Evolutionary conservation across 108 stramenopile genomes (phyloP), one percentile per base, ranked within the genome.

Genomic region (Hondaea fermentalgiana): DNA sequence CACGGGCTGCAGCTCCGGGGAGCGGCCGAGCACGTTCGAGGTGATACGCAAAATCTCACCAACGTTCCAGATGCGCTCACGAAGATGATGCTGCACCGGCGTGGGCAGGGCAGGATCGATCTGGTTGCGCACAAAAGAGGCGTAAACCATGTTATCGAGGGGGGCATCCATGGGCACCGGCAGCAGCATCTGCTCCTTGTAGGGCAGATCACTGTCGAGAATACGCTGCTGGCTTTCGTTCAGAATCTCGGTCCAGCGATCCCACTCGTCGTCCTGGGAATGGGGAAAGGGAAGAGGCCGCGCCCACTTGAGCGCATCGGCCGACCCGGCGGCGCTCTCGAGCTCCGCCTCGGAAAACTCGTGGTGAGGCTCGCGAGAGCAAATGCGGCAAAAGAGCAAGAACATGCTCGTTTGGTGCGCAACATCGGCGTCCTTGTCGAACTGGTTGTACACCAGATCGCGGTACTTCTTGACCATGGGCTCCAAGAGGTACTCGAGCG

Each of bases 101-200:
- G 76, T 83, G 19, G 76, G 76, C 4, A 83, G 51, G 0, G 76
- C 45, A 14, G 76, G 76, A 23, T 83, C 76, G 51, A 83, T 83
- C 76, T 83, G 76, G 76, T 83, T 83, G 76, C 76, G 76, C 49
- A 83, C 76, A 83, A 83, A 83, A 12, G 76, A 83, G 19, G 76
- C 76, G 4, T 83, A 83, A 16, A 83, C 51, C 49, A 83, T 47
- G 4, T 83, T 83, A 45, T 83, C 76, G 49, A 83, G 51, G 3
- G 76, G 76, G 43, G 44, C 43, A 45, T 83, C 76, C n/a, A 83
- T 21, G 25, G 76, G 49, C 45, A 83, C 76, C 10, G 76, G 76
- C 76, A 83, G 28, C 19, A 83, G 76, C 76, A 83, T 83, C 45
- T 47, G 76, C 51, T 83, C 76, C 76, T 83, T 83, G 76, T 83